These are phyloP conservation scores for Ceratobasidium sp. DNA, from an alignment of 1,284 basidiomycete species.

Conservation along the genomic window DNA sequence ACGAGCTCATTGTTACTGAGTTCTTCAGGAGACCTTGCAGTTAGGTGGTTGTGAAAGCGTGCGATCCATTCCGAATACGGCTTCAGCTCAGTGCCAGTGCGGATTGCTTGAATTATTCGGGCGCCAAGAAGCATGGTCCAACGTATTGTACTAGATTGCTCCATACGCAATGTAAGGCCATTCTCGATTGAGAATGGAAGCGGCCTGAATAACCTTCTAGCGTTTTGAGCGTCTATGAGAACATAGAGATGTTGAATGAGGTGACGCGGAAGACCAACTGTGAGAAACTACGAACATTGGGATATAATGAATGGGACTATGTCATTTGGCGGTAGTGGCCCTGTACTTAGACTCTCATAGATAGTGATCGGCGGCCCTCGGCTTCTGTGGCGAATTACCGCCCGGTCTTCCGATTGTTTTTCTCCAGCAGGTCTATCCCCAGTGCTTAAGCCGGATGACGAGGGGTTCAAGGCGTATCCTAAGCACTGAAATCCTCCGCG, in stretches of 20 bases:
- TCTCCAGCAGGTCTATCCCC: too few species aligned
- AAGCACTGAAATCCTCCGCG: background rate
- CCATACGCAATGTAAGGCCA: background rate
- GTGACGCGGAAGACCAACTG: background rate
- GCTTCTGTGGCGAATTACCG: background rate
- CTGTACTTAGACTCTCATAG: background rate
- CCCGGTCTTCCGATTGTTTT: background rate
- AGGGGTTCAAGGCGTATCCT: background rate
- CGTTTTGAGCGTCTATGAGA: background rate
- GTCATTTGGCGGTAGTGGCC: too few species aligned
- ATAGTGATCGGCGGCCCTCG: background rate
- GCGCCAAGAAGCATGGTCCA: constrained; percentile 23
- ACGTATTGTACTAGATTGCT: background rate
- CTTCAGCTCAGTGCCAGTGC: background rate
- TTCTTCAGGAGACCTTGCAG: background rate
- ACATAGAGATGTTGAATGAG: background rate
- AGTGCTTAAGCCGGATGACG: background rate
- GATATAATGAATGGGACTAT: background rate
- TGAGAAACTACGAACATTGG: constrained; percentile 5
- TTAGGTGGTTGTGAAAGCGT: background rate
- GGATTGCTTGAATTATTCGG: background rate
- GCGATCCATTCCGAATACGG: background rate
- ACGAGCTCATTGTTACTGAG: background rate
- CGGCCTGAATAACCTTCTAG: background rate
- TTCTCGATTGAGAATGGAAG: background rate